Evolutionary conservation across 441 rosid genomes (phyloP).

Genomic region (Euphorbia celastroides): DNA sequence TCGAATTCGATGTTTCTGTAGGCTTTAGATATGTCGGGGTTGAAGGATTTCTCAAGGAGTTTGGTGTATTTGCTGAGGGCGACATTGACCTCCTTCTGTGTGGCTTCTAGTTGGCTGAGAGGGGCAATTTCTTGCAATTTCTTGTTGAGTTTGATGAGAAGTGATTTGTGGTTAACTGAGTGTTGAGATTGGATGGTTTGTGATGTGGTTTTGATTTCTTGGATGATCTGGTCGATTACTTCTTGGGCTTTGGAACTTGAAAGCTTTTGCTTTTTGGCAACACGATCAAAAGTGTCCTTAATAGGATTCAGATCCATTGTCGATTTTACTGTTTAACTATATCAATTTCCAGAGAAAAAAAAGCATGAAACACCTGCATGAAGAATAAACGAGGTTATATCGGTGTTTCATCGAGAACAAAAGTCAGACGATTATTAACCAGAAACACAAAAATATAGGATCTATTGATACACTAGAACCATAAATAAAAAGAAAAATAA

Average conservation of each 20-base stretch:
- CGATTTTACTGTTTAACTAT: neutral
- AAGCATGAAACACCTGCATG: conserved; percentile 12
- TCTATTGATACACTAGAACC: neutral
- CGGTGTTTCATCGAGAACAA: neutral
- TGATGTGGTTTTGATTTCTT: conserved; percentile 26
- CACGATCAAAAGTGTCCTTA: conserved; percentile 46
- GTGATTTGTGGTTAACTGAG: conserved; percentile 15
- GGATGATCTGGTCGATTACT: conserved; percentile 29
- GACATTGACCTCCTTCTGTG: conserved; percentile 36
- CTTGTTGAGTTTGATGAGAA: conserved; percentile 30
- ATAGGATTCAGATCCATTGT: conserved; percentile 43
- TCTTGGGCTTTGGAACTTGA: conserved; percentile 36
- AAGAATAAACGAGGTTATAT: neutral
- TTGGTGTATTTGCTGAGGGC: conserved; percentile 41
- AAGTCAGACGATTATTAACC: neutral
- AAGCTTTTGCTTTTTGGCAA: conserved; percentile 44
- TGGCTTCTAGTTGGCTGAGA: conserved; percentile 33
- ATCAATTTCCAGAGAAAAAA: neutral
- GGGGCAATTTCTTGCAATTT: conserved; percentile 31
- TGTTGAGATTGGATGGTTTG: conserved; percentile 20
- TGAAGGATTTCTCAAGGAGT: conserved; percentile 41
- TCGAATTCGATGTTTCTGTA: conserved; percentile 40
- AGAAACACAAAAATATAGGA: neutral
- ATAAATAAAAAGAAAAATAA: neutral
- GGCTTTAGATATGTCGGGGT: conserved; percentile 44